Percentiles rank a stretch among this genome's conserved stretches.
Conservation (phyloP, 306 rosid species). For the Inga leiocalycina region DNA sequence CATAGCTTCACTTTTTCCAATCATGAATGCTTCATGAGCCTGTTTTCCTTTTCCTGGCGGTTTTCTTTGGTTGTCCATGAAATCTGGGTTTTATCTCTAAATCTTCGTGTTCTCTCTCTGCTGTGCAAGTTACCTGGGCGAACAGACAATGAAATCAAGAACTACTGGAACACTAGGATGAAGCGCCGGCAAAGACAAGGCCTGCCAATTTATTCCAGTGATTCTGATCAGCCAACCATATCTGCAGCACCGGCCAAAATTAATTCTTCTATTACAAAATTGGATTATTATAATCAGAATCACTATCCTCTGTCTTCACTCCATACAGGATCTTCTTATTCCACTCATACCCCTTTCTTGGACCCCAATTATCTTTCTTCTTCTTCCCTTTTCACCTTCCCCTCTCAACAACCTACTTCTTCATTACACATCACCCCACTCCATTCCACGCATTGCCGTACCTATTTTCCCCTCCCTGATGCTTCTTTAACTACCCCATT, state of each 20-base stretch:
- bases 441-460: slow-evolving; percentile 52
- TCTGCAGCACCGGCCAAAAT: slow-evolving; percentile 30
- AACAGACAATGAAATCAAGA: slow-evolving; percentile 95
- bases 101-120: background rate
- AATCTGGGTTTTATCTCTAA: background rate
- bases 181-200: slow-evolving; percentile 82
- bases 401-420: slow-evolving; percentile 68
- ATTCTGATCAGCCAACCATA: slow-evolving; percentile 29
- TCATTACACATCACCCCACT: slow-evolving; percentile 42
- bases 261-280: slow-evolving; percentile 9
- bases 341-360: slow-evolving; percentile 19
- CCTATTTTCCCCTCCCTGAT: background rate
- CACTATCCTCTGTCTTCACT: slow-evolving; percentile 37
- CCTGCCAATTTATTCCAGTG: slow-evolving; percentile 63
- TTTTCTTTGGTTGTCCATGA: background rate
- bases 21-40: background rate
- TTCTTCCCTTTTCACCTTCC: slow-evolving; percentile 46
- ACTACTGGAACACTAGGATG: slow-evolving; percentile 90
- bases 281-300: slow-evolving; percentile 42
- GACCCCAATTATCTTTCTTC: slow-evolving; percentile 25
- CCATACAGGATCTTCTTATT: slow-evolving; percentile 37
- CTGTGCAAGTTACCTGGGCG: slow-evolving; percentile 75
- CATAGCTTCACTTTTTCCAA: background rate
- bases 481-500: slow-evolving; percentile 14
- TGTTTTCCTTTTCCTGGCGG: background rate